A percentile compares a stretch with the other conserved stretches of the same genome.
Evolutionary conservation across 2,329 filamentous ascomycete species (phyloP).

Genomic region (Rhytidhysteron rufulum): DNA sequence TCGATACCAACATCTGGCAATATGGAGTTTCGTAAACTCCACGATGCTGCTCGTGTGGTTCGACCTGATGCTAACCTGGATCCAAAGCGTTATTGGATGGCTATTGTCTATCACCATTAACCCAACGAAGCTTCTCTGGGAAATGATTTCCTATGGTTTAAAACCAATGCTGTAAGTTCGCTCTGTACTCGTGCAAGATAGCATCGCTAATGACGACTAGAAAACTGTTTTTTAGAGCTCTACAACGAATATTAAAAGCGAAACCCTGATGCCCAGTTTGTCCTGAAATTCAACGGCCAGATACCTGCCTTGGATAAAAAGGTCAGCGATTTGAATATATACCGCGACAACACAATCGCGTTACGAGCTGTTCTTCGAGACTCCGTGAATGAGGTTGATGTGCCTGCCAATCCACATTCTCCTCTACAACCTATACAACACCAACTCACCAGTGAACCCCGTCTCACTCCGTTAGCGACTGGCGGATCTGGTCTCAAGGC

Average conservation of each 20-base stretch:
- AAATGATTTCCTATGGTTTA: constrained; percentile 35
- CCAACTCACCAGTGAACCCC: background rate
- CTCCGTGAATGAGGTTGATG: background rate
- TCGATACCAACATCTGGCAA: no score
- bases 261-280: constrained; percentile 8
- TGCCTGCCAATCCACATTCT: background rate
- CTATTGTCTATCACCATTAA: constrained; percentile 22
- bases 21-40: constrained; percentile 21
- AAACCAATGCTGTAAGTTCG: constrained; percentile 24
- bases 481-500: no score
- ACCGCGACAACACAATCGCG: constrained; percentile 18
- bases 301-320: constrained; percentile 7
- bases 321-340: constrained; percentile 12
- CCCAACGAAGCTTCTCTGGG: constrained; percentile 11
- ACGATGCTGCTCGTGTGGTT: constrained; percentile 13
- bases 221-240: no score
- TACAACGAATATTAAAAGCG: constrained; percentile 11
- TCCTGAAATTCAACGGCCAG: constrained; percentile 14
- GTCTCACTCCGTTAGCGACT: background rate
- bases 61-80: constrained; percentile 16
- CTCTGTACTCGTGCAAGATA: background rate
- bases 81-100: constrained; percentile 28
- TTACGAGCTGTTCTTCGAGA: constrained; percentile 15
- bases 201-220: no score
- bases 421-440: constrained; percentile 1